Base-by-base conservation (phyloP, 495 filamentous ascomycete genomes). In the Neurospora hispaniola region DNA sequence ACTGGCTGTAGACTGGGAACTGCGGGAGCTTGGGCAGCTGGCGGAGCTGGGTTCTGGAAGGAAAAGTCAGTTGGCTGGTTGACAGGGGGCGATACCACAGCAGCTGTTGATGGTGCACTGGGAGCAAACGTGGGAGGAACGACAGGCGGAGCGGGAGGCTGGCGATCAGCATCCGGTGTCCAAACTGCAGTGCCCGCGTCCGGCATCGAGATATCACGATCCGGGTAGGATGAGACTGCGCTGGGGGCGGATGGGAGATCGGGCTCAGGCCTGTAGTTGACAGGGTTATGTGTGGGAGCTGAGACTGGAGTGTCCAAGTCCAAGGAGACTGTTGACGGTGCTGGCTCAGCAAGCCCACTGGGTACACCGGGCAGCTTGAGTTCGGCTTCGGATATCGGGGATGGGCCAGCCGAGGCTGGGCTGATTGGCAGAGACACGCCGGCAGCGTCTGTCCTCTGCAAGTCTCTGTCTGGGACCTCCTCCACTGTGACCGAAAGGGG, bases 401-500 rank as follows among this genome's bases (percentile, higher is more conserved):
- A 89, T 44, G 79, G 82, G 10, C 76, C 79, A 40, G 75, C 78
- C 31, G 77, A 83, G 31, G 78, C 80, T 11, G 79, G 82, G 23
- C 79, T 80, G n/a, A 81, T 78, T 8, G 81, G 82, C 46, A 83
- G 76, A 35, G 80, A 80, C 27, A 79, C 72, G 46, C 82, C 75
- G 43, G 79, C 76, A n/a, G 79, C 74, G 66, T 79, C 78, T 74
- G 54, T 38, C 27, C 80, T 79, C 76, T 69, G 75, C 5, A 77
- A 68, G 14, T 82, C 82, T 16, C 82, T 83, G 72, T 89, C 87
- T 10, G 85, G 84, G 0, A 80, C 83, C 9, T 88, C 85, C 69
- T 88, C 87, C 18, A 94, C 87, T 1, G 86, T 89, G 23, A 73
- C 83, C 5, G 90, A 85, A 71, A 89, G 89, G 59, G 87, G 82